A percentile compares a stretch with the other conserved stretches of the same genome.
Evolutionary conservation across 768 basidiomycete species (phyloP).

Genomic region (Psilocybe cyanescens): DNA sequence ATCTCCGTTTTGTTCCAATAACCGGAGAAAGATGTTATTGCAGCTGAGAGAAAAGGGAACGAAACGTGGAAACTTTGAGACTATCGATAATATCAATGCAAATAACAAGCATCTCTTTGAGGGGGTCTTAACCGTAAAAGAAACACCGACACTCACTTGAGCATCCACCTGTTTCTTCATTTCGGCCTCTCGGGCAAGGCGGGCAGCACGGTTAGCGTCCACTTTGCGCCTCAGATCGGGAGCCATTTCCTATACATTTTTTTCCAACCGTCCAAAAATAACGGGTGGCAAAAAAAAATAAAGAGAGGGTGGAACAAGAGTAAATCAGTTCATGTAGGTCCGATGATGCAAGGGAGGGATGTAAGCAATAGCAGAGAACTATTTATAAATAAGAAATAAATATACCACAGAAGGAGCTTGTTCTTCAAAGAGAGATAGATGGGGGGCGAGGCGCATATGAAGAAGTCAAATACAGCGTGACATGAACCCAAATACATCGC

Average conservation of each 20-base stretch:
- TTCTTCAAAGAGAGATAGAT: neutral
- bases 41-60: neutral
- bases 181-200: constrained; percentile 57
- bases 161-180: constrained; percentile 53
- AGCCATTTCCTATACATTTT: constrained; percentile 53
- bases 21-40: constrained; percentile 1
- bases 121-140: constrained; percentile 5
- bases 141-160: constrained; percentile 44
- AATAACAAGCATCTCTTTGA: constrained; percentile 1
- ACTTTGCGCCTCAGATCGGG: constrained; percentile 69
- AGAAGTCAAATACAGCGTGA: neutral
- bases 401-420: constrained; percentile 2
- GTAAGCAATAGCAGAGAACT: constrained; percentile 12
- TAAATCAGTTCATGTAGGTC: constrained; percentile 7
- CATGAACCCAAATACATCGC: neutral
- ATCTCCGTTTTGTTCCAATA: constrained; percentile 1
- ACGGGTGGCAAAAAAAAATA: constrained; percentile 11
- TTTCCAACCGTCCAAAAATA: neutral
- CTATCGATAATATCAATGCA: constrained; percentile 2
- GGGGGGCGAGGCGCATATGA: neutral
- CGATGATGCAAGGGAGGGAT: constrained; percentile 13
- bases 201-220: constrained; percentile 57
- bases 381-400: constrained; percentile 7
- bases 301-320: constrained; percentile 2
- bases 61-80: constrained; percentile 1